phyloP scores from a whole-genome alignment of 306 rosid genomes.

The Quercus suber region DNA sequence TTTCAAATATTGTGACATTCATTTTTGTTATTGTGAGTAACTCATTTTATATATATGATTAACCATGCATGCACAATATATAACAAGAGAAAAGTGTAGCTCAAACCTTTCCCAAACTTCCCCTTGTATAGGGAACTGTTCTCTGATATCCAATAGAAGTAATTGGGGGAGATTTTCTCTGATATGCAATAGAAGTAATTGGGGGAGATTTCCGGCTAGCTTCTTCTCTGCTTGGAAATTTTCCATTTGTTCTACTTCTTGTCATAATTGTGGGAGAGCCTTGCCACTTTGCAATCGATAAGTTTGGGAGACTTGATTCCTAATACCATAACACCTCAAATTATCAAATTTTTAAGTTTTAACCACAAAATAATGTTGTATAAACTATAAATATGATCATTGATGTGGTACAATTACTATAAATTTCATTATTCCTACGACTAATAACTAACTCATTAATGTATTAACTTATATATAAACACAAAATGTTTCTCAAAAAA shows the following conservation, averaged over 20 bases:
- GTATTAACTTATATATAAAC: too few relatives aligned
- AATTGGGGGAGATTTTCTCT: constrained; percentile 66
- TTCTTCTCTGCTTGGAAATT: constrained; percentile 57
- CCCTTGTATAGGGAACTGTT: constrained; percentile 68
- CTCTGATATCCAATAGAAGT: constrained; percentile 51
- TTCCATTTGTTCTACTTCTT: constrained; percentile 64
- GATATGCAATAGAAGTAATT: constrained; percentile 39
- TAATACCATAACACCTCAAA: constrained; percentile 5
- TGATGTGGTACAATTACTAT: too few relatives aligned
- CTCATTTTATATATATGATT: background rate
- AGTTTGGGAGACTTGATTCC: constrained; percentile 87
- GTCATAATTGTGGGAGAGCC: constrained; percentile 53
- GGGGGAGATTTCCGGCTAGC: constrained; percentile 69
- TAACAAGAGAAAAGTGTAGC: background rate
- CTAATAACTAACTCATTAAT: too few relatives aligned
- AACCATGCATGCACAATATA: background rate
- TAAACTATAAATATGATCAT: constrained; percentile 4
- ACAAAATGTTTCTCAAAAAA: too few relatives aligned
- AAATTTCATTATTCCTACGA: too few relatives aligned
- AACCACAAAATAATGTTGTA: background rate
- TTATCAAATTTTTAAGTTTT: background rate
- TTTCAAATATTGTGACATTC: constrained; percentile 1
- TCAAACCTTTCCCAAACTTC: constrained; percentile 67
- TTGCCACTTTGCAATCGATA: constrained; percentile 42
- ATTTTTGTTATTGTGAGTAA: background rate